phyloP scores from a whole-genome alignment of 768 basidiomycete genomes.

The Rhizopogon vinicolor region DNA sequence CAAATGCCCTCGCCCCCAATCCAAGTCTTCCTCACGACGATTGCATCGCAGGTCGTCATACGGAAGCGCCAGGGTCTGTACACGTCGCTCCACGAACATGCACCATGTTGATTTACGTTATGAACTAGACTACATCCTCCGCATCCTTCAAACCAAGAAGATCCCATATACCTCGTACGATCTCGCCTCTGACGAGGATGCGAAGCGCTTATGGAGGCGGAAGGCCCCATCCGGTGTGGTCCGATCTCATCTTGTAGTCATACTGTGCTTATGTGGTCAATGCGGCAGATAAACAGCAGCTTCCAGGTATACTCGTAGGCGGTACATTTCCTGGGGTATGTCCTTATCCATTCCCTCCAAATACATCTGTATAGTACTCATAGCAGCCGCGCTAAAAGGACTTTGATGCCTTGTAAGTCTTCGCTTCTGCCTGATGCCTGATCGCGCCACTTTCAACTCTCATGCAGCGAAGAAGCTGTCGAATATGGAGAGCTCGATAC shows the following conservation, averaged over 20 bases:
- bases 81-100: neutral
- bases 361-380: constrained; percentile 1
- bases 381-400: constrained; percentile 36
- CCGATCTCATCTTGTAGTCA: neutral
- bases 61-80: constrained; percentile 72
- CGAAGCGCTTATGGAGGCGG: constrained; percentile 76
- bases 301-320: constrained; percentile 81
- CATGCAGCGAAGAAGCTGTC: constrained; percentile 74
- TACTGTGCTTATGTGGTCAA: constrained; percentile 3
- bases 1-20: constrained; percentile 80
- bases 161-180: constrained; percentile 80
- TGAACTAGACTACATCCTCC: constrained; percentile 67
- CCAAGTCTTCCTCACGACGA: constrained; percentile 79
- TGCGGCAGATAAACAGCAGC: constrained; percentile 68
- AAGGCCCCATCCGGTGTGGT: constrained; percentile 64
- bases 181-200: constrained; percentile 78
- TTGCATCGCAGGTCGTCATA: constrained; percentile 73
- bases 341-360: constrained; percentile 12
- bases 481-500: constrained; percentile 68
- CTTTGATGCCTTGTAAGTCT: constrained; percentile 67
- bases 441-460: neutral
- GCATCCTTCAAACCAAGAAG: constrained; percentile 83
- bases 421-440: neutral
- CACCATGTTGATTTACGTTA: neutral
- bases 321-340: constrained; percentile 73